Evolutionary conservation across 495 filamentous ascomycete genomes (phyloP), one percentile per base, ranked within the genome.

Genomic region (Trichoderma virens): DNA sequence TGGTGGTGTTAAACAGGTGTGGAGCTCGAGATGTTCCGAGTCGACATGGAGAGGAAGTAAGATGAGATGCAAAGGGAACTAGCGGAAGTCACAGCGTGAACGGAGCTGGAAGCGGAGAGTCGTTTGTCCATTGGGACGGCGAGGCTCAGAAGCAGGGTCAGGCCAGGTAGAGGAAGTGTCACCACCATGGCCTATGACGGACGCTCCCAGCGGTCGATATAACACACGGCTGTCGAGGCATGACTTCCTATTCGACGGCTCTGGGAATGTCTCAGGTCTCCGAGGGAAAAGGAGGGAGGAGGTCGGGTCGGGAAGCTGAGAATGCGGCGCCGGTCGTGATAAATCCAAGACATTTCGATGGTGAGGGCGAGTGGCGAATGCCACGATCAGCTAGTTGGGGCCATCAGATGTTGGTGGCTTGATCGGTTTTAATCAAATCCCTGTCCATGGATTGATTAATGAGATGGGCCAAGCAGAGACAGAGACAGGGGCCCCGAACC

Each of bases 301-400:
- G 43, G 20, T n/a, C 18, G 20, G 43, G 43, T 47, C 43, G 43
- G 43, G 18, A 20, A 20, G 43, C n/a, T 47, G 43, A 7, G 43
- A 7, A 9, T n/a, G 43, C 43, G 20, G 43, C 43, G 43, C 43
- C 20, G 43, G 18, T 20, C 43, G 9, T 20, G 43, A 47, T 47
- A 47, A 47, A 47, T 47, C 43, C 20, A 47, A 47, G 43, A 47
- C 43, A 47, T 47, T 47, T 47, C 43, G 43, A 47, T 47, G 43
- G 43, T 47, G 43, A 47, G 20, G 18, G 9, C 18, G 9, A 20
- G 43, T 47, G 20, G 43, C n/a, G 23, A 23, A 20, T n/a, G 9
- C 43, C n/a, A 47, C 43, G 43, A 47, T 47, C 43, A 47, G 43
- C 18, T 47, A 47, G 43, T 47, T 23, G 43, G 43, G 18, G 18